Evolutionary conservation across 139 green algal genomes (phyloP).

Genomic region (Parachlorella kessleri): DNA sequence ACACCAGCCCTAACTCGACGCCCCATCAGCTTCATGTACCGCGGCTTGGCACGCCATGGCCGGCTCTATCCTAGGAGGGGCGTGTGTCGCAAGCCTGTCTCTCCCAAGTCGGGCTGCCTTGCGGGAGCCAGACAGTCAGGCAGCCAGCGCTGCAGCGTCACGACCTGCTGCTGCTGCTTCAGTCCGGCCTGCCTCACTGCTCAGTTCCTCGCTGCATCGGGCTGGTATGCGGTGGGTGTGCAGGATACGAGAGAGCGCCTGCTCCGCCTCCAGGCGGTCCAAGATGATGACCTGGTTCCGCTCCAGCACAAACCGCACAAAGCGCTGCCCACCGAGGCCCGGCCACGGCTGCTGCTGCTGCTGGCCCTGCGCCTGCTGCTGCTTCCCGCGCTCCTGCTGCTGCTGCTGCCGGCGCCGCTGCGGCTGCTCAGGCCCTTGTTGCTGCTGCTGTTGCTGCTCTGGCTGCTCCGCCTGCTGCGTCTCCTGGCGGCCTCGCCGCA

Average conservation of each 20-base stretch:
- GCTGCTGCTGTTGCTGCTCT: not conserved
- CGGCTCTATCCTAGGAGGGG: too few species aligned
- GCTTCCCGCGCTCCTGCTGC: not conserved
- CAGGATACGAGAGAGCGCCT: slow-evolving; percentile 53
- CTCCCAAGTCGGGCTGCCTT: too few species aligned
- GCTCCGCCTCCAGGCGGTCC: slow-evolving; percentile 45
- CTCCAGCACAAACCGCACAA: slow-evolving; percentile 75
- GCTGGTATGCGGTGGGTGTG: slow-evolving; percentile 55
- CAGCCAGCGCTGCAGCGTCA: too few species aligned
- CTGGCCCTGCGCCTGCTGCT: not conserved
- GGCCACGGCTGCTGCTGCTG: not conserved
- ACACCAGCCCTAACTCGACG: too few species aligned
- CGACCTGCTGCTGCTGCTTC: too few species aligned
- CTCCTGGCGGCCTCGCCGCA: not conserved
- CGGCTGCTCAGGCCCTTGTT: not conserved
- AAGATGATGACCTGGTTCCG: slow-evolving; percentile 65
- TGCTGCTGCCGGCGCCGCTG: slow-evolving; percentile 18
- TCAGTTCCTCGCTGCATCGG: not conserved
- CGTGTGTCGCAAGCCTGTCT: too few species aligned
- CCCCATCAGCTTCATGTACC: too few species aligned
- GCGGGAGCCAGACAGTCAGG: too few species aligned
- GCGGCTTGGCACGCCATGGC: too few species aligned
- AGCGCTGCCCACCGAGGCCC: not conserved
- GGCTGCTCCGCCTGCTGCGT: not conserved
- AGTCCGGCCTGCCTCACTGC: too few species aligned